Base-by-base conservation (phyloP, 2,329 filamentous ascomycete species). In the Penicillium sp. region DNA sequence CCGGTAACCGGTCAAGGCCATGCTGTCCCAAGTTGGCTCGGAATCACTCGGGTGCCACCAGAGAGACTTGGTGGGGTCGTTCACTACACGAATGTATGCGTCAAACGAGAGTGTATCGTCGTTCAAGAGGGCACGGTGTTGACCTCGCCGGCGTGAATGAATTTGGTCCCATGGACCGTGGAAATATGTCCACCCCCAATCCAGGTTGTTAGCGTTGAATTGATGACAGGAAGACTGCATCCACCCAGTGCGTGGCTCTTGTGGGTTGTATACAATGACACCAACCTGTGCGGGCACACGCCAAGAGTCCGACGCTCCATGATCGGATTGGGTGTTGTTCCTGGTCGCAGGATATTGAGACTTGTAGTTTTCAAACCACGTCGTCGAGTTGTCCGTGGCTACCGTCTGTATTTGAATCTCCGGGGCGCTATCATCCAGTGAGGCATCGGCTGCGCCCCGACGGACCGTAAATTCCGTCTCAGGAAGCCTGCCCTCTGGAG, bases 161-260 rank as follows among this genome's bases (percentile, higher is more conserved):
- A 87, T 83, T 44, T 86, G 78, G 59, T 83, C 81, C 73, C 82
- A 83, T 5, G 83, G 82, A 6, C 81, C 81, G 63, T 83, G 80
- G 68, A 86, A 87, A 57, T 84, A 81, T 35, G 83, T 84, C 84
- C 84, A 87, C 2, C 85, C 85, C 80, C 84, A 86, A 63, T 88
- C 85, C 13, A 84, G 72, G 42, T 82, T 83, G 51, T 81, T 76
- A 33, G 79, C 78, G 63, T 82, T 82, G 71, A 86, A 88, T 55
- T 85, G 83, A 68, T 87, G 84, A 47, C 80, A 77, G 42, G 83
- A 84, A 13, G 79, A 82, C 54, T 82, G 78, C 65, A 79, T 80
- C 68, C 81, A 81, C 57, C 83, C 79, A 5, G 83, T 83, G 7
- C 84, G 80, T 45, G 85, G 85, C 64, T 87, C 85, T 27, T 78